Conservation (phyloP, 2,329 filamentous ascomycete genomes). For the Claviceps monticola region DNA sequence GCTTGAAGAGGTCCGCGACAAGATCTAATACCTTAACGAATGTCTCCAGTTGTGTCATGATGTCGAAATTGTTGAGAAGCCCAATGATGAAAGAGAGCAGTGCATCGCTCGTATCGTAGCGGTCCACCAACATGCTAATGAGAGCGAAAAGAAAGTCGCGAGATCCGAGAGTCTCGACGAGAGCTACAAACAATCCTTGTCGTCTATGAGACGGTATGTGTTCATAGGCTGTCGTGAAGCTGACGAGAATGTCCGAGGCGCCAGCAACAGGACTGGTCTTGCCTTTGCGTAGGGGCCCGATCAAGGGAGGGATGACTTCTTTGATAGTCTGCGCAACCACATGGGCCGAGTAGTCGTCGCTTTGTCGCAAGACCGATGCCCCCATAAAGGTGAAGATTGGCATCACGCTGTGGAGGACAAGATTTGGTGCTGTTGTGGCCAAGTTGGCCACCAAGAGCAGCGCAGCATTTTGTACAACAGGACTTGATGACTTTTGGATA, state of each 20-base stretch:
- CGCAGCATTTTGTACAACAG: constrained; percentile 86
- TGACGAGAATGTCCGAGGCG: constrained; percentile 80
- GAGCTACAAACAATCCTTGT: constrained; percentile 66
- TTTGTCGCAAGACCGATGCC: constrained; percentile 76
- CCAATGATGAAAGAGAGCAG: constrained; percentile 64
- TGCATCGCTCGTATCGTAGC: constrained; percentile 64
- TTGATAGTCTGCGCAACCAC: constrained; percentile 93
- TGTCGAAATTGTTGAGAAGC: constrained; percentile 57
- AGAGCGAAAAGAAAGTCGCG: constrained; percentile 82
- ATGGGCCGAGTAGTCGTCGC: constrained; percentile 92
- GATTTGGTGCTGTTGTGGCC: constrained; percentile 74
- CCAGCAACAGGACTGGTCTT: constrained; percentile 66
- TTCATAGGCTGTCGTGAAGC: constrained; percentile 91
- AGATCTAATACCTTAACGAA: constrained; percentile 66
- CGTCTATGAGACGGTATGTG: constrained; percentile 84
- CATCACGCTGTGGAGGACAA: constrained; percentile 95
- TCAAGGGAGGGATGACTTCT: constrained; percentile 82
- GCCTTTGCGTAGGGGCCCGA: constrained; percentile 70
- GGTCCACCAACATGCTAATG: constrained; percentile 78
- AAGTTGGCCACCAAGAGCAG: constrained; percentile 77
- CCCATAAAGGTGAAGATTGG: constrained; percentile 99
- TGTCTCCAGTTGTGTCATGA: constrained; percentile 63
- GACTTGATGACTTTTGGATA: constrained; percentile 80
- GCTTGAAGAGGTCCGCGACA: constrained; percentile 58
- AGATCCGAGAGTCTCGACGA: constrained; percentile 73